phyloP scores from a whole-genome alignment of 2,329 filamentous ascomycete species.

The Nigrospora osmanthi region DNA sequence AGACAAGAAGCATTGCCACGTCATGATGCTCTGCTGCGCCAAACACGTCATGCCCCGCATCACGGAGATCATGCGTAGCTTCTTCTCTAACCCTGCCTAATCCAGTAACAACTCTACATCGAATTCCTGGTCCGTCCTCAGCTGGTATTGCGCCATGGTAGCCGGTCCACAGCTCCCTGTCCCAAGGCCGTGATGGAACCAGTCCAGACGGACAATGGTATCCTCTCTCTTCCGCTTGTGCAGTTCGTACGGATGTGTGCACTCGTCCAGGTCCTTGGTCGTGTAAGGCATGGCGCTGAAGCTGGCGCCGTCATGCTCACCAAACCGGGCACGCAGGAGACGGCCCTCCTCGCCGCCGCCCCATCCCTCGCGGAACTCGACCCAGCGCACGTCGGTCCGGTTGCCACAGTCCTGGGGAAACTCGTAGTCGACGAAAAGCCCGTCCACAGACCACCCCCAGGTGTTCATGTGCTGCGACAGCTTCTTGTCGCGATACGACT shows the following conservation, averaged over 20 bases:
- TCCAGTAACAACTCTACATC: constrained; percentile 36
- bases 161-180: constrained; percentile 55
- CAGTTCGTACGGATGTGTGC: constrained; percentile 55
- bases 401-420: constrained; percentile 63
- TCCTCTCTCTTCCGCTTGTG: constrained; percentile 37
- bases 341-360: constrained; percentile 18
- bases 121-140: constrained; percentile 32
- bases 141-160: constrained; percentile 38
- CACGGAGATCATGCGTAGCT: no score
- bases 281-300: constrained; percentile 52
- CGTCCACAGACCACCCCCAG: constrained; percentile 37
- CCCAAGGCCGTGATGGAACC: constrained; percentile 54
- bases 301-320: constrained; percentile 36
- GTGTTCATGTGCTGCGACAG: constrained; percentile 49
- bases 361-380: constrained; percentile 33
- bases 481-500: constrained; percentile 62
- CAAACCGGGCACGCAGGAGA: constrained; percentile 36
- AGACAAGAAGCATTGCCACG: no score
- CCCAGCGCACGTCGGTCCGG: constrained; percentile 54
- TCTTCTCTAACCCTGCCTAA: constrained; percentile 8
- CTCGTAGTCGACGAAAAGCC: constrained; percentile 55
- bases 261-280: constrained; percentile 42
- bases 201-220: constrained; percentile 51
- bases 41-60: no score
- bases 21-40: no score